Evolutionary conservation across 1,284 basidiomycete species (phyloP).

Genomic region (Kwoniella shivajii): DNA sequence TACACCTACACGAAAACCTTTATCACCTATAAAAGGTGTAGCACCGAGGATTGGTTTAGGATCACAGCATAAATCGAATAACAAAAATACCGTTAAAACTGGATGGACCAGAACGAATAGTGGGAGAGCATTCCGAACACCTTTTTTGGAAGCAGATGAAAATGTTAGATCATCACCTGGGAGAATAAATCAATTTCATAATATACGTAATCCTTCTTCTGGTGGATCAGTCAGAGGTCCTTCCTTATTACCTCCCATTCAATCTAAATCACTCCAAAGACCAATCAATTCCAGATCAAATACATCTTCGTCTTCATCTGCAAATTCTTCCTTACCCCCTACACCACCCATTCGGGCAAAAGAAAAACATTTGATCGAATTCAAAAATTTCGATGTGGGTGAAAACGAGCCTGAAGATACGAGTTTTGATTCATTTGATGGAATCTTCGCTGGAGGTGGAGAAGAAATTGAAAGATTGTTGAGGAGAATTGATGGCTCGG

Average conservation of each 20-base stretch:
- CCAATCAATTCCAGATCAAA: background rate
- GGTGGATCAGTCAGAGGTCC: background rate
- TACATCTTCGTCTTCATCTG: background rate
- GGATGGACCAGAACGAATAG: slow-evolving; percentile 4
- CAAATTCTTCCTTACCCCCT: slow-evolving; percentile 1
- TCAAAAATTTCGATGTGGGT: slow-evolving; percentile 25
- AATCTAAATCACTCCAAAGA: background rate
- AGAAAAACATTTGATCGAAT: background rate
- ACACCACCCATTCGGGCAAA: background rate
- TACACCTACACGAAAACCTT: background rate
- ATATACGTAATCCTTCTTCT: too few relatives aligned
- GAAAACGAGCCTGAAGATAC: slow-evolving; percentile 28
- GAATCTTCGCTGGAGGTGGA: slow-evolving; percentile 31
- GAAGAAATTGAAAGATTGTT: slow-evolving; percentile 35
- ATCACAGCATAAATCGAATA: slow-evolving; percentile 3
- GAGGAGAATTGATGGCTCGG: slow-evolving; percentile 24
- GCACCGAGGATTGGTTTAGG: slow-evolving; percentile 15
- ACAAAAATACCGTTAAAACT: background rate
- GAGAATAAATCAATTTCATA: background rate
- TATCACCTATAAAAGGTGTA: slow-evolving; percentile 15
- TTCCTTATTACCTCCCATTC: background rate
- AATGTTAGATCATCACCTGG: slow-evolving; percentile 18
- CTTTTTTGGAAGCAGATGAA: slow-evolving; percentile 11
- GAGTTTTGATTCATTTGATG: slow-evolving; percentile 41
- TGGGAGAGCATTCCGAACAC: slow-evolving; percentile 17